Percentiles rank a stretch among this genome's conserved stretches.
Conservation (phyloP, 2,329 filamentous ascomycete genomes). For the Trichoderma hamatum region DNA sequence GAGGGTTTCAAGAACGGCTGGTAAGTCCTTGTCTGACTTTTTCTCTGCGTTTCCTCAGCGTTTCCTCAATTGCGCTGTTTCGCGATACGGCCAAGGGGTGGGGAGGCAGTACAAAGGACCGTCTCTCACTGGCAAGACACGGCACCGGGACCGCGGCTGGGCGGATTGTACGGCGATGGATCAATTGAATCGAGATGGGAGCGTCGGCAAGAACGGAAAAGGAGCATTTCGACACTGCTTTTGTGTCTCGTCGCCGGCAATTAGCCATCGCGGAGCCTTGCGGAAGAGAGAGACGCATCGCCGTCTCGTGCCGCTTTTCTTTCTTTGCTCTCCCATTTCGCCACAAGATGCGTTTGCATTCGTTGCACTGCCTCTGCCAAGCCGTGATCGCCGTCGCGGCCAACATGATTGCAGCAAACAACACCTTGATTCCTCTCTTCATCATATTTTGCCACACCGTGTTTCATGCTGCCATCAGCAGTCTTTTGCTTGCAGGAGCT, state of each 20-base stretch:
- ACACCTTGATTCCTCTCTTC: background rate
- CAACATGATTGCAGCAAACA: conserved; percentile 18
- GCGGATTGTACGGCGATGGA: background rate
- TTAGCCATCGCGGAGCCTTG: background rate
- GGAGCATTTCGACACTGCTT: background rate
- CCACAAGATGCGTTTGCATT: background rate
- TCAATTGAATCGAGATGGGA: conserved; percentile 18
- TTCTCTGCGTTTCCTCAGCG: background rate
- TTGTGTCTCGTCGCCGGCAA: background rate
- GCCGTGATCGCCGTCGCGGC: conserved; percentile 14
- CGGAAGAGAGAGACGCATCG: background rate
- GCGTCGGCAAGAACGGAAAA: background rate
- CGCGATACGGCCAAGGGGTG: conserved; percentile 1
- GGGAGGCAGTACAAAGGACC: background rate
- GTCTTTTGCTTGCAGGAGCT: background rate
- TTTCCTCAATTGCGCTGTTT: background rate
- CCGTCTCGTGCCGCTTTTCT: background rate
- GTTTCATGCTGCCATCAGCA: background rate
- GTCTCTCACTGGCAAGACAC: conserved; percentile 7
- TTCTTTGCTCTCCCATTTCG: conserved; percentile 5
- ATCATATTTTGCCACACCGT: background rate
- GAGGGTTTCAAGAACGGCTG: conserved; percentile 16
- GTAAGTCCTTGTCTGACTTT: conserved; percentile 4
- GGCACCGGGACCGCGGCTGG: background rate
- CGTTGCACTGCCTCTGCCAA: background rate